Percentiles rank a stretch among this genome's conserved stretches.
phyloP scores from a whole-genome alignment of 345 rosid genomes.

The Firmiana major region DNA sequence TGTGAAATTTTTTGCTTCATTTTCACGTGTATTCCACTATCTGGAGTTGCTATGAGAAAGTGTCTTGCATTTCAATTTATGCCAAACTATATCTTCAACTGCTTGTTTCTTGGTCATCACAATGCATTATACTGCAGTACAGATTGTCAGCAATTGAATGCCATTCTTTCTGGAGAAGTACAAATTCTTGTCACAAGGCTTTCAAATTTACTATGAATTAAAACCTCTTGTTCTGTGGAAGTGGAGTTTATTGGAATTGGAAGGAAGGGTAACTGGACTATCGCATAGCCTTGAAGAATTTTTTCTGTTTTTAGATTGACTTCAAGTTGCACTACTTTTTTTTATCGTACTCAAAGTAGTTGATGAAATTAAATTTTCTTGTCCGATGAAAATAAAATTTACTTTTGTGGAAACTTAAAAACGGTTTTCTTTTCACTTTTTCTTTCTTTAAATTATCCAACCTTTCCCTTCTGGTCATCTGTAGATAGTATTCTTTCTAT shows the following conservation, averaged over 20 bases:
- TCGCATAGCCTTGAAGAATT: background rate
- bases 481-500: background rate
- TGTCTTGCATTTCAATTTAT: background rate
- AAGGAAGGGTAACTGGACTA: background rate
- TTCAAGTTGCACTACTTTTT: background rate
- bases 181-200: background rate
- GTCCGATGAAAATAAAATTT: background rate
- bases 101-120: background rate
- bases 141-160: background rate
- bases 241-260: background rate
- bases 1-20: background rate
- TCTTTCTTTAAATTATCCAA: background rate
- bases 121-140: background rate
- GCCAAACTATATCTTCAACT: constrained; percentile 1
- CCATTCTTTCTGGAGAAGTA: background rate
- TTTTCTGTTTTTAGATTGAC: background rate
- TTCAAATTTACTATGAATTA: background rate
- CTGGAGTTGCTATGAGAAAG: background rate
- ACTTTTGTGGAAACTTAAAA: background rate
- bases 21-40: background rate
- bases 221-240: background rate
- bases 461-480: background rate
- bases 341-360: background rate
- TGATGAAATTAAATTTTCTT: background rate
- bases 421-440: background rate